Conservation (phyloP, 257 asterid species). For the Orobanche coerulescens region DNA sequence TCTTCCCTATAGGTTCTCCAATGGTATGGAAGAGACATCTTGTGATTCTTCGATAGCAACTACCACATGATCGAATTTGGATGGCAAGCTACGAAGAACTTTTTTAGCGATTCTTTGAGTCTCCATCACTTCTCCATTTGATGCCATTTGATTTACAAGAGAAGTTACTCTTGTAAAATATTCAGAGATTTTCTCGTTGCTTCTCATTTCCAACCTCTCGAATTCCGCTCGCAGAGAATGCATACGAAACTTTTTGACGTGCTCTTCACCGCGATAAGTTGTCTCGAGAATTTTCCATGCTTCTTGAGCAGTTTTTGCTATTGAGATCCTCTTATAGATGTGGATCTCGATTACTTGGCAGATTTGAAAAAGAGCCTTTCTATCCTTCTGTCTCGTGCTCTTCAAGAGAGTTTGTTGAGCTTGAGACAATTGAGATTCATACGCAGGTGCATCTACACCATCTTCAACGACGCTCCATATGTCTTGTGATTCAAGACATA, state of each 20-base stretch:
- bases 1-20: not conserved
- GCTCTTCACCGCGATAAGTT: not conserved
- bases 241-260: not conserved
- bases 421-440: not conserved
- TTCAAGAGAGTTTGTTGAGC: not conserved
- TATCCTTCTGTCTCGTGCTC: not conserved
- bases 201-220: not conserved
- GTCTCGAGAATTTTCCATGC: not conserved
- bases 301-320: not conserved
- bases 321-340: not conserved
- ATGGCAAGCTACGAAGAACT: not conserved
- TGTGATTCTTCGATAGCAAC: not conserved
- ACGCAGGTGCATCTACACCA: not conserved
- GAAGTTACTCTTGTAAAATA: not conserved
- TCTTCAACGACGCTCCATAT: constrained; percentile 5
- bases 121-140: not conserved
- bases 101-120: not conserved
- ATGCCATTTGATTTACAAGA: not conserved
- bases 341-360: not conserved
- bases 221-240: not conserved
- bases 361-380: not conserved
- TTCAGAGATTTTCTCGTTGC: not conserved
- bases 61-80: not conserved
- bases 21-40: not conserved
- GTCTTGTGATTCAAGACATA: constrained; percentile 15